A percentile compares a stretch with the other conserved stretches of the same genome.
Evolutionary conservation across 1,284 basidiomycete genomes (phyloP).

Genomic region (Chalciporus sp.): DNA sequence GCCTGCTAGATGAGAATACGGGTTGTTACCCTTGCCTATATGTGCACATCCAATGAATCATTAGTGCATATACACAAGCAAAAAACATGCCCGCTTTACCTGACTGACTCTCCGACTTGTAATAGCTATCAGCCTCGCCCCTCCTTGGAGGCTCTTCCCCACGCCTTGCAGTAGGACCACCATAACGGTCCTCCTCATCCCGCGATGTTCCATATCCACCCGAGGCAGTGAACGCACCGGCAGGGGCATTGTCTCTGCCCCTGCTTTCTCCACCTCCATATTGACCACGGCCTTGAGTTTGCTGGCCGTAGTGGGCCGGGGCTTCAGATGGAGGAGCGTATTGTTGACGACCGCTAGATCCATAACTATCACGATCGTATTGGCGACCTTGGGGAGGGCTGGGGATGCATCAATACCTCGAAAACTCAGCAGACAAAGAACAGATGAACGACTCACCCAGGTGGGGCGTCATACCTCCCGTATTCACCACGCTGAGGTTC

Average conservation of each 20-base stretch:
- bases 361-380: constrained; percentile 1
- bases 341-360: not conserved
- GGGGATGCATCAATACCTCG: not conserved
- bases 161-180: constrained; percentile 2
- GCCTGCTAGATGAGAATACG: constrained; percentile 18
- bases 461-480: constrained; percentile 11
- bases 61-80: constrained; percentile 6
- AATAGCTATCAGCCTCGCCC: constrained; percentile 29
- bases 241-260: constrained; percentile 18
- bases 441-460: constrained; percentile 19
- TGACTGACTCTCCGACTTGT: constrained; percentile 12
- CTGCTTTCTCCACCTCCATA: constrained; percentile 13
- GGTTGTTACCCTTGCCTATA: constrained; percentile 22
- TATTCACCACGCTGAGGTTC: not conserved
- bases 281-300: constrained; percentile 12
- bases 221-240: constrained; percentile 24
- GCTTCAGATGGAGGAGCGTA: not conserved
- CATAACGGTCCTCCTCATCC: constrained; percentile 11
- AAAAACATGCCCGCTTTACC: constrained; percentile 7
- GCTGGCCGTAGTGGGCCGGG: constrained; percentile 5
- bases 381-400: constrained; percentile 15
- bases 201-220: not conserved
- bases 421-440: not conserved
- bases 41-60: too few species aligned
- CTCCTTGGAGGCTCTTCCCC: constrained; percentile 9